Evolutionary conservation across 2,329 filamentous ascomycete genomes (phyloP).

Genomic region (Penicillium sp.): DNA sequence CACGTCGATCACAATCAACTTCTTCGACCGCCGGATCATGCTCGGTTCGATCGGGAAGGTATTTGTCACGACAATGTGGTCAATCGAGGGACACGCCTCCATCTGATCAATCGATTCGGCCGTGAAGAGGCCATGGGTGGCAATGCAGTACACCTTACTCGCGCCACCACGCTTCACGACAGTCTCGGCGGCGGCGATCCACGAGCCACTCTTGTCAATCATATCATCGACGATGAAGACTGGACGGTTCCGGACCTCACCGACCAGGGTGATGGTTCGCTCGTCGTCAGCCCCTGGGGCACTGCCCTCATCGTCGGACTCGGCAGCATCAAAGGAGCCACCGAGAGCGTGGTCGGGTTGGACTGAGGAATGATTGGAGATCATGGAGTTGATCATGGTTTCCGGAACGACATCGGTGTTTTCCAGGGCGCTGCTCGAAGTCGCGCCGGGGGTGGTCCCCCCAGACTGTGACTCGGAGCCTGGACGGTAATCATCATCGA

Average conservation of each 20-base stretch:
- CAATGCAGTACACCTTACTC: conserved; percentile 96
- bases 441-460: conserved; percentile 53
- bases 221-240: conserved; percentile 98
- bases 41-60: conserved; percentile 88
- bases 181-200: conserved; percentile 96
- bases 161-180: conserved; percentile 91
- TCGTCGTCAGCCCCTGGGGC: conserved; percentile 72
- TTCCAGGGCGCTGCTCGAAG: conserved; percentile 49
- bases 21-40: conserved; percentile 71
- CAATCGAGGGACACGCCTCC: conserved; percentile 89
- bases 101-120: conserved; percentile 87
- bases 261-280: conserved; percentile 96
- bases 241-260: conserved; percentile 83
- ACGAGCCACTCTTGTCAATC: conserved; percentile 96
- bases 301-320: conserved; percentile 78
- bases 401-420: conserved; percentile 66
- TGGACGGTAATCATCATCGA: conserved; percentile 89
- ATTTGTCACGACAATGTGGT: conserved; percentile 93
- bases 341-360: conserved; percentile 74
- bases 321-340: conserved; percentile 81
- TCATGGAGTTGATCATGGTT: conserved; percentile 79
- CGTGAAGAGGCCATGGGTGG: conserved; percentile 93
- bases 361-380: conserved; percentile 77
- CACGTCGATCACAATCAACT: conserved; percentile 87
- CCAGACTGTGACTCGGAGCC: conserved; percentile 65